These are phyloP conservation scores for Coemansia sp. DNA, from an alignment of 192 early-diverging fungal species.

Conservation along the genomic window DNA sequence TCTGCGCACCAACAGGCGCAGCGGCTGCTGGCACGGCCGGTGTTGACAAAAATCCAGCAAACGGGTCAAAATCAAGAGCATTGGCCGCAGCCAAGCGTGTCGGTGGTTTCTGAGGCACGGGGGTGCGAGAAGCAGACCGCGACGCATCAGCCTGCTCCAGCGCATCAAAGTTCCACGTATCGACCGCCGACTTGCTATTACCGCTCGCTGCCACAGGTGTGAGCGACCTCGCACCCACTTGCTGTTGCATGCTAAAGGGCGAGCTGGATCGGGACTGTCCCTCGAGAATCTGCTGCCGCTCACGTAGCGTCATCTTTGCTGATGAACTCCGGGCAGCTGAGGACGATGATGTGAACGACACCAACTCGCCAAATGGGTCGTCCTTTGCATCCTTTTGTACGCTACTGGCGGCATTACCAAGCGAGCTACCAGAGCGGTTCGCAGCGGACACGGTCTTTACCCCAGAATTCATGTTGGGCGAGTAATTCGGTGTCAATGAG, in stretches of 20 bases:
- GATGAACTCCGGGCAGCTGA: slow-evolving; percentile 15
- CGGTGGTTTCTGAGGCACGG: slow-evolving; percentile 15
- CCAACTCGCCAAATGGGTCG: slow-evolving; percentile 55
- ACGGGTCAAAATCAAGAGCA: slow-evolving; percentile 43
- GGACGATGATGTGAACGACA: slow-evolving; percentile 36
- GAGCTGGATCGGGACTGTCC: slow-evolving; percentile 34
- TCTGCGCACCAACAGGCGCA: background rate
- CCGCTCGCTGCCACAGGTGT: slow-evolving; percentile 12
- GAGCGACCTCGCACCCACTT: slow-evolving; percentile 10
- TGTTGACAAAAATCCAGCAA: background rate
- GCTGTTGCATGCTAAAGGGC: slow-evolving; percentile 23
- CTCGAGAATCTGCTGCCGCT: slow-evolving; percentile 42
- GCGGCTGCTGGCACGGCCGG: background rate
- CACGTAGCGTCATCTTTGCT: slow-evolving; percentile 46
- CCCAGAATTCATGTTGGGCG: slow-evolving; percentile 25
- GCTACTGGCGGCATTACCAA: background rate
- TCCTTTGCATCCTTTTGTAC: slow-evolving; percentile 46
- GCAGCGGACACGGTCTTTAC: background rate
- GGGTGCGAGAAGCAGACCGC: slow-evolving; percentile 19
- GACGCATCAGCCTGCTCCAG: slow-evolving; percentile 31
- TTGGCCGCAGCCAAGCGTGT: slow-evolving; percentile 9
- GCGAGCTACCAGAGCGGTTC: slow-evolving; percentile 11
- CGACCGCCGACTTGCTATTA: slow-evolving; percentile 5
- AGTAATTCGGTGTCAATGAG: slow-evolving; percentile 40
- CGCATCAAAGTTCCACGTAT: slow-evolving; percentile 54